Evolutionary conservation across 1,284 basidiomycete genomes (phyloP), one percentile per base, ranked within the genome.

Genomic region (Rhodotorula mucilaginosa): DNA sequence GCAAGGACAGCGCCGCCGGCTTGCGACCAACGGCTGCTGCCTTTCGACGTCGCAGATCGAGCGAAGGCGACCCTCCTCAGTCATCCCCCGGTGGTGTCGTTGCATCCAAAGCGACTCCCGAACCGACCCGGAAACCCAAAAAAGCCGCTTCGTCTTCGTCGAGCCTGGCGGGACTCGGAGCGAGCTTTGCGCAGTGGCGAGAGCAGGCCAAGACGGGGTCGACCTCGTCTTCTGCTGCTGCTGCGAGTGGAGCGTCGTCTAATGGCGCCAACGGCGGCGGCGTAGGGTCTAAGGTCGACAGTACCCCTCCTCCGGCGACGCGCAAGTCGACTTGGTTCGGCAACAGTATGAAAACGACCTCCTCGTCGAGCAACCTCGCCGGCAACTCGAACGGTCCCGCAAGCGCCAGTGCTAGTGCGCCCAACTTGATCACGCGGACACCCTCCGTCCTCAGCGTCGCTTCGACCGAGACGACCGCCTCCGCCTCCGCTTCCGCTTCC

Each of bases 261-360:
- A 44, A 44, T 13, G 39, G 39, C 10, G 39, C 10, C 39, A 44
- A 44, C 12, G 39, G 39, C 39, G 10, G 39, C 39, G 39, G 39
- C 10, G 39, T 8, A 10, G 39, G 39, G 39, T 8, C 39, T 44
- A 26, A 16, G 21, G 10, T 13, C 31, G 48, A 21, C 3, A 52
- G 21, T 8, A 49, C 21, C 18, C 46, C 21, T 26, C 12, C 29
- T n/a, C 52, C n/a, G 56, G 52, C 34, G 34, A 8, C 47, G 18
- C 29, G 62, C 18, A 65, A 64, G 44, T 39, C 48, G 48, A 71
- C 62, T 39, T 71, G 70, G 70, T 71, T 71, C 59, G 46, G 66
- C 31, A 64, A 47, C 26, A 47, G 49, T 5, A 23, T 8, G 56
- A 39, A 19, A 21, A 15, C 62, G 19, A 19, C 64, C 26, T 12